A percentile compares a stretch with the other conserved stretches of the same genome.
phyloP scores from a whole-genome alignment of 192 early-diverging fungal species.

The Spinellus fusiger region DNA sequence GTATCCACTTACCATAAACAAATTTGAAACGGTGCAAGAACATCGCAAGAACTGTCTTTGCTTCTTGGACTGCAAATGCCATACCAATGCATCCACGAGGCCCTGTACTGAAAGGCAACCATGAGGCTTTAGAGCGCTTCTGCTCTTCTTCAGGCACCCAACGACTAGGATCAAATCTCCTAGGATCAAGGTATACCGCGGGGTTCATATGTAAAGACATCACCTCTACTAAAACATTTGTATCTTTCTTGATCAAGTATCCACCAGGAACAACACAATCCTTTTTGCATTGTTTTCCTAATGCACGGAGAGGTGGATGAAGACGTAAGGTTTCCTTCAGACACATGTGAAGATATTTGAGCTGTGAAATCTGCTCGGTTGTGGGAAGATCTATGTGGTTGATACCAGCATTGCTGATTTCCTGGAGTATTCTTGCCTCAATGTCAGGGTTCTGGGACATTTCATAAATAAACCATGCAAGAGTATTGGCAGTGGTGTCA shows the following conservation, averaged over 20 bases:
- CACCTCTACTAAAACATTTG: neutral
- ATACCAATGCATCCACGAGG: constrained; percentile 34
- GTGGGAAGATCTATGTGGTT: constrained; percentile 11
- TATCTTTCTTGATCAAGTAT: constrained; percentile 14
- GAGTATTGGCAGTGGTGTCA: constrained; percentile 25
- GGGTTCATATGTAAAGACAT: constrained; percentile 16
- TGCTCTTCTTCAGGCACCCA: constrained; percentile 26
- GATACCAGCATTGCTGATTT: constrained; percentile 18
- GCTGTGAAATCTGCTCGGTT: constrained; percentile 9
- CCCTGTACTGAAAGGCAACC: constrained; percentile 33
- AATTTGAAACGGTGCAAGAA: constrained; percentile 43
- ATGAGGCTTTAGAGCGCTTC: constrained; percentile 17
- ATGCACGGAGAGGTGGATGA: constrained; percentile 15
- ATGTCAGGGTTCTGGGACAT: constrained; percentile 23
- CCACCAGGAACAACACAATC: constrained; percentile 24
- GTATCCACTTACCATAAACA: constrained; percentile 11
- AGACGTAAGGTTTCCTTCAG: constrained; percentile 23
- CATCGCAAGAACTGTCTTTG: constrained; percentile 47
- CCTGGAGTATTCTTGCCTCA: constrained; percentile 15
- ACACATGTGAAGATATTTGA: constrained; percentile 14
- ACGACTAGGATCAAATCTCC: constrained; percentile 26
- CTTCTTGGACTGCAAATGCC: constrained; percentile 51
- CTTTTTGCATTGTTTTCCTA: constrained; percentile 20
- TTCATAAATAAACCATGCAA: constrained; percentile 27
- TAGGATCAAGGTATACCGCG: constrained; percentile 17